Base-by-base conservation (phyloP, 345 rosid genomes). In the Orychophragmus violaceus region DNA sequence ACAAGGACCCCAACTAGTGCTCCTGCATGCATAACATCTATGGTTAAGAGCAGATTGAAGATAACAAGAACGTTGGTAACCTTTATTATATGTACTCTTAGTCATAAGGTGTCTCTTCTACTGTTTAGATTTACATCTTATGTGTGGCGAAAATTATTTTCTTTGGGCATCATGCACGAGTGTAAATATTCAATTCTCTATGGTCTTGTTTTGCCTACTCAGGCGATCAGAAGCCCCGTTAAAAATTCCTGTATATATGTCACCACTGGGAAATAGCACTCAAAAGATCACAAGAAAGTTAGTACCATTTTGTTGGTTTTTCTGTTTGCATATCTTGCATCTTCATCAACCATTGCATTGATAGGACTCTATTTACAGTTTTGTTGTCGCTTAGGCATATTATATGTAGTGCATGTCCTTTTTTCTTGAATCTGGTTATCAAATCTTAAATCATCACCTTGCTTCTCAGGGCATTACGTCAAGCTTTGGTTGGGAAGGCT, bases 31-130 rank as follows among this genome's bases (percentile, higher is more conserved):
- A 35, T 56, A 67, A 62, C 75, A 68, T 71, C 76, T 32, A 78
- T 77, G 16, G 75, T 72, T 66, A 82, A 65, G 63, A 81, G 82
- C 72, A 87, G 55, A 42, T 44, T 80, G 77, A 81, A 75, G 74
- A 77, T 80, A 72, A 81, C 76, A 17, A 60, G 59, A 66, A 82
- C 75, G 90, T 82, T 65, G 57, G 89, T 78, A 60, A 71, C 75
- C 74, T 68, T 70, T 68, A 64, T 44, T 71, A 35, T 32, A 53
- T 61, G 32, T 61, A 27, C 58, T 53, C 42, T 8, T 52, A 59
- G 44, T 74, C 63, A 35, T 51, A 60, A 66, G 13, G 5, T 21
- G 53, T 56, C 41, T 39, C 44, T 56, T 54, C 39, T n/a, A 54
- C 37, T 41, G 59, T 55, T 21, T 56, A 54, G 42, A 35, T 51